Evolutionary conservation across 1,284 basidiomycete genomes (phyloP).

Genomic region (Ustilago sp.): DNA sequence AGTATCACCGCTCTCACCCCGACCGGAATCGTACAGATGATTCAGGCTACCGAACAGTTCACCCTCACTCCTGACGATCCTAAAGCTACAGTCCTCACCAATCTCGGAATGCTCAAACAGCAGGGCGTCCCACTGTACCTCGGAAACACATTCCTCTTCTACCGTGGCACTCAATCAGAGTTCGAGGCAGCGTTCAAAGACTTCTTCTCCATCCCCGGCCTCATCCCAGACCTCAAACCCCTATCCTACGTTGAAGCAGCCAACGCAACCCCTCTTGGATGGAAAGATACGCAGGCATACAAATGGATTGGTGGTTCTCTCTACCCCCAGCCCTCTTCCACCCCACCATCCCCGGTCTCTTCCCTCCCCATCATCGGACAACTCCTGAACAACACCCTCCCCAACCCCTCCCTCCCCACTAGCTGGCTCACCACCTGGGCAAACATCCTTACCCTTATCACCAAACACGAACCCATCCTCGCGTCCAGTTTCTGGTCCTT

Average conservation of each 20-base stretch:
- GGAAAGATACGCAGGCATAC: conserved; percentile 23
- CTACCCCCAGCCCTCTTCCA: conserved; percentile 16
- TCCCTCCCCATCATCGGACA: background rate
- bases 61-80: conserved; percentile 30
- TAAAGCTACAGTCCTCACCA: conserved; percentile 26
- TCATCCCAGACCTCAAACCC: conserved; percentile 14
- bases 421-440: conserved; percentile 14
- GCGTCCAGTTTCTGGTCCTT: conserved; percentile 26
- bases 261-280: conserved; percentile 22
- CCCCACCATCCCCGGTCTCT: background rate
- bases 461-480: conserved; percentile 10
- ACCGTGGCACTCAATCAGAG: conserved; percentile 19
- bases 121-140: conserved; percentile 8
- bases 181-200: conserved; percentile 19
- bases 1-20: conserved; percentile 14
- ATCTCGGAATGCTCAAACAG: conserved; percentile 31
- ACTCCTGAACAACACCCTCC: background rate
- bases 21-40: conserved; percentile 13
- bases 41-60: conserved; percentile 27
- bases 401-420: background rate
- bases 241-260: conserved; percentile 29
- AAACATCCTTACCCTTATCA: conserved; percentile 16
- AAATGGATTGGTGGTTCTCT: conserved; percentile 41
- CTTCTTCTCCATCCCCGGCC: conserved; percentile 26
- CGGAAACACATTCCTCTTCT: conserved; percentile 26